These are phyloP conservation scores for Lasiosphaeriaceae sp. DNA, from an alignment of 495 filamentous ascomycete species.

Conservation along the genomic window DNA sequence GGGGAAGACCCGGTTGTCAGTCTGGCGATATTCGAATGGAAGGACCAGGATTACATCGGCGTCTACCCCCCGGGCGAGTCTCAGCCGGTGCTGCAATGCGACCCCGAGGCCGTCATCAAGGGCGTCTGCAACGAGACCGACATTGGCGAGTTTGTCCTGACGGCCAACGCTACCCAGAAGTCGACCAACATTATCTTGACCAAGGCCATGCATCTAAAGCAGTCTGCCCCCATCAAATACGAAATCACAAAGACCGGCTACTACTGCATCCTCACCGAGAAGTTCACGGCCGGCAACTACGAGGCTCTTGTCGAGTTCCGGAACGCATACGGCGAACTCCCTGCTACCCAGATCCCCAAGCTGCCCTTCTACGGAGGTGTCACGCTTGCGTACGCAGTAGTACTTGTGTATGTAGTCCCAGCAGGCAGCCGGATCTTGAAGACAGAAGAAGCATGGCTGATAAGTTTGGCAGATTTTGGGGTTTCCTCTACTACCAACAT, in stretches of 20 bases:
- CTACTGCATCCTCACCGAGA: slow-evolving; percentile 84
- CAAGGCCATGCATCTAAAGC: slow-evolving; percentile 75
- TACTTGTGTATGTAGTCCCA: slow-evolving; percentile 48
- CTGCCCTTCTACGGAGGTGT: slow-evolving; percentile 95
- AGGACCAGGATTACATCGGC: slow-evolving; percentile 77
- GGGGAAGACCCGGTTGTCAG: slow-evolving; percentile 72
- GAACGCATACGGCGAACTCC: slow-evolving; percentile 94
- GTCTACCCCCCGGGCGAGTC: slow-evolving; percentile 28
- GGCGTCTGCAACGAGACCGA: slow-evolving; percentile 68
- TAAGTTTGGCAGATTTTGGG: slow-evolving; percentile 61
- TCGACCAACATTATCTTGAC: slow-evolving; percentile 71
- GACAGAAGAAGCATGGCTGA: slow-evolving; percentile 1
- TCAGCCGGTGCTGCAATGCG: slow-evolving; percentile 73
- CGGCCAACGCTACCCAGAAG: slow-evolving; percentile 62
- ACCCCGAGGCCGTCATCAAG: slow-evolving; percentile 58
- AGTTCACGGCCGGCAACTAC: slow-evolving; percentile 61
- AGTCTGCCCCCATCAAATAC: slow-evolving; percentile 71
- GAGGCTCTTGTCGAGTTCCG: slow-evolving; percentile 83
- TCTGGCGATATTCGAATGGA: slow-evolving; percentile 92
- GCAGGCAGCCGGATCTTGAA: background rate
- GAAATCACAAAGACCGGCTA: slow-evolving; percentile 84
- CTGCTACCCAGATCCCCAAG: slow-evolving; percentile 92
- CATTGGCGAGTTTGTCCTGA: slow-evolving; percentile 81
- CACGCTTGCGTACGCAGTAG: slow-evolving; percentile 88
- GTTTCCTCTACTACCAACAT: slow-evolving; percentile 92